Evolutionary conservation across 2,329 filamentous ascomycete species (phyloP), one percentile per base, ranked within the genome.

Genomic region (Monilinia laxa): DNA sequence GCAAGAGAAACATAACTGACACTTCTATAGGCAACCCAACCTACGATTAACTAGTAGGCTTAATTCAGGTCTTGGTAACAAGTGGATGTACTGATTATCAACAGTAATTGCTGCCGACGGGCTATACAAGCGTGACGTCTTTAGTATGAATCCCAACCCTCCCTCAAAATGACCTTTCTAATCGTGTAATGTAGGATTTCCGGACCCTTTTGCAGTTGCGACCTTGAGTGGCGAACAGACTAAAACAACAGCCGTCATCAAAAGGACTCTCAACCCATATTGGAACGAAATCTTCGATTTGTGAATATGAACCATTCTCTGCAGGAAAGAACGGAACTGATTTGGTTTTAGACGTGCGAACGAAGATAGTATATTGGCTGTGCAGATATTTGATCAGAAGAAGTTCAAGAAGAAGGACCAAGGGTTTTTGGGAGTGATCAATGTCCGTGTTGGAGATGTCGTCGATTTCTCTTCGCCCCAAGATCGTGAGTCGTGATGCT

Each of bases 331-430:
- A 60, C 56, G 52, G 62, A 62, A 59, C 72, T 74, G 71, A 71
- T 73, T 66, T 53, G 57, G 63, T 28, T 74, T 67, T 77, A 98
- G 95, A 83, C 87, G 86, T 77, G 94, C 92, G 68, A 95, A 90
- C 69, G 95, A 99, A 78, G 94, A 97, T 76, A 96, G 93, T 78
- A 97, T 99, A 76, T 84, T 99, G 58, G 95, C 95, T 10, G 93
- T 99, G 57, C 95, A 99, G 78, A 97, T 99, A 65, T 99, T 99
- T 77, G 95, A 99, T 80, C 95, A 99, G 81, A 97, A 97, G 83
- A 99, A 99, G 82, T 99, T 99, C 82, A 99, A 99, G 85, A 99
- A 99, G 87, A 99, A 98, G 92, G 95, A 99, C 74, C 95, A 99
- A 78, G 95, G 95, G 11, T 99, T 99, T 77, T 84, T 99, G 9